phyloP scores from a whole-genome alignment of 768 basidiomycete species.

The Boletus rufocinnamomeus region DNA sequence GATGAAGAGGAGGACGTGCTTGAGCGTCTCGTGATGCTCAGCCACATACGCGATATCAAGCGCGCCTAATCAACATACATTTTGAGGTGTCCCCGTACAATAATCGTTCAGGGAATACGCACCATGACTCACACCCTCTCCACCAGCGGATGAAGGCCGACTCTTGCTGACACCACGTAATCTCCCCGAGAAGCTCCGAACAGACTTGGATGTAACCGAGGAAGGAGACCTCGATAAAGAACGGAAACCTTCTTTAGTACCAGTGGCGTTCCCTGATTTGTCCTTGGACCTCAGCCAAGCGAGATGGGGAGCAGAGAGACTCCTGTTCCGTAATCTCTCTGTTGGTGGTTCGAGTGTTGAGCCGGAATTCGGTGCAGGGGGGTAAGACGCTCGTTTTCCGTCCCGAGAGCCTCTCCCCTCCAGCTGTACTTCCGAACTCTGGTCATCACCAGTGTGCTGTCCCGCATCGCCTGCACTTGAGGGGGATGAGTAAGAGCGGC shows the following conservation, averaged over 20 bases:
- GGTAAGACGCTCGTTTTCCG: constrained; percentile 27
- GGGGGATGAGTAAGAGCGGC: constrained; percentile 36
- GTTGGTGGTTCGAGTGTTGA: constrained; percentile 16
- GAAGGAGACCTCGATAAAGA: constrained; percentile 18
- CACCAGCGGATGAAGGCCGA: constrained; percentile 17
- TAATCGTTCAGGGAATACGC: constrained; percentile 1
- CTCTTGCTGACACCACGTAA: constrained; percentile 25
- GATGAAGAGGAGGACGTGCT: constrained; percentile 76
- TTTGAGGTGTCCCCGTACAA: constrained; percentile 1
- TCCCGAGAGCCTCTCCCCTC: constrained; percentile 15
- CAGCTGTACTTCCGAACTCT: not conserved
- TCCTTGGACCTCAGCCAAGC: constrained; percentile 52
- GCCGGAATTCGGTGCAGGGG: constrained; percentile 6
- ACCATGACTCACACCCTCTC: constrained; percentile 20
- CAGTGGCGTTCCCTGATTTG: constrained; percentile 10
- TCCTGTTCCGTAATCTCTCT: constrained; percentile 44
- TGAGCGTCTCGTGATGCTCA: constrained; percentile 86
- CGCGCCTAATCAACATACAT: constrained; percentile 20
- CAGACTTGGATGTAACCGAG: constrained; percentile 12
- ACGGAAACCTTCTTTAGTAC: constrained; percentile 13
- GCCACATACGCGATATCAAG: constrained; percentile 55
- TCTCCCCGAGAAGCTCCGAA: constrained; percentile 26
- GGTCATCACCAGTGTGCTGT: not conserved
- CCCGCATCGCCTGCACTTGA: not conserved
- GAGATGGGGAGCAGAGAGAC: constrained; percentile 60